Evolutionary conservation across 768 basidiomycete species (phyloP).

Genomic region (Neoboletus brunneissimus): DNA sequence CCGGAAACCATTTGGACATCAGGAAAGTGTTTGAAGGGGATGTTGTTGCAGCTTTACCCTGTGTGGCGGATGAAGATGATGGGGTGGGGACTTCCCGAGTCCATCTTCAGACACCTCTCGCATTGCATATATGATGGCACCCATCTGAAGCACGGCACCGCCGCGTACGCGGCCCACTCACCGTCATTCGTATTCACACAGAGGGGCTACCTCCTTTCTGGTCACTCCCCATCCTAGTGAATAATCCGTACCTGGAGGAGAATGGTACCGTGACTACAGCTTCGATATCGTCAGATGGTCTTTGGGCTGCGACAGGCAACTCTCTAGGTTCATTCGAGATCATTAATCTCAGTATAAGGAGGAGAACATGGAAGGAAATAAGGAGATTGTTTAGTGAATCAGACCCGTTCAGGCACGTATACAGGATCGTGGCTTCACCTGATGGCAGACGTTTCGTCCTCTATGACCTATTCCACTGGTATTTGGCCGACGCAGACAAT

Average conservation of each 20-base stretch:
- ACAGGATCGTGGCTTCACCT: neutral
- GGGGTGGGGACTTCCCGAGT: slow-evolving; percentile 3
- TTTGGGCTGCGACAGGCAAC: slow-evolving; percentile 13
- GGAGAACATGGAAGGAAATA: neutral
- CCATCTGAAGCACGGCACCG: neutral
- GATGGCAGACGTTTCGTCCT: slow-evolving; percentile 8
- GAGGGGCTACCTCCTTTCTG: neutral
- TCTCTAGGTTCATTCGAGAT: slow-evolving; percentile 5
- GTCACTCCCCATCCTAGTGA: neutral
- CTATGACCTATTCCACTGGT: neutral
- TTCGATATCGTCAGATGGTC: slow-evolving; percentile 23
- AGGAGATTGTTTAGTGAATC: neutral
- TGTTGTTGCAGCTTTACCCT: neutral
- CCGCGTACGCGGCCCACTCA: slow-evolving; percentile 2
- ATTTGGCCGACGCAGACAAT: neutral
- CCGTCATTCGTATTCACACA: slow-evolving; percentile 4
- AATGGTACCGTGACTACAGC: neutral
- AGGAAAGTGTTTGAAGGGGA: neutral
- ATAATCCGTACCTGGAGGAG: neutral
- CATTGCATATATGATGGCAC: neutral
- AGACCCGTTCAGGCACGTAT: neutral
- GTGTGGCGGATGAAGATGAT: slow-evolving; percentile 5
- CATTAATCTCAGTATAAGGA: neutral
- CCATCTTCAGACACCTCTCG: neutral
- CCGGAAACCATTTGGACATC: neutral